Percentiles rank a stretch among this genome's conserved stretches.
Conservation (phyloP, 495 filamentous ascomycete species). For the Hyaloscypha finlandica region DNA sequence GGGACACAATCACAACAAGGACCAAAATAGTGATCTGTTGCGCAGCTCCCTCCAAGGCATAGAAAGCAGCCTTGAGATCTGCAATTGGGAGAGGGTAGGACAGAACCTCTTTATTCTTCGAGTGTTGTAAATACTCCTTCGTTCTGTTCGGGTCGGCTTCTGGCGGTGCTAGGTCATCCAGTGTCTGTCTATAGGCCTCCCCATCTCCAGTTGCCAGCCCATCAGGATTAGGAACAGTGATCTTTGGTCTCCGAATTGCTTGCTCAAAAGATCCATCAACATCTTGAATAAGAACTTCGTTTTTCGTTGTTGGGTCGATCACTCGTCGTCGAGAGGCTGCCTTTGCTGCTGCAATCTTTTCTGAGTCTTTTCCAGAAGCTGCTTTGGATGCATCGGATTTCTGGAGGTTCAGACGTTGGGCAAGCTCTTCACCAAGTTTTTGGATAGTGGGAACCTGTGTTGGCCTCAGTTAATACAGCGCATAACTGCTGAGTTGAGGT, state of each 20-base stretch:
- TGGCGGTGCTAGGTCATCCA: constrained; percentile 16
- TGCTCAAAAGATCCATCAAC: constrained; percentile 18
- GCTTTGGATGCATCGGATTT: constrained; percentile 18
- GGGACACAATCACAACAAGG: background rate
- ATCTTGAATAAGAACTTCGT: constrained; percentile 21
- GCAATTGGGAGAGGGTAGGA: constrained; percentile 16
- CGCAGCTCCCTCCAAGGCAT: constrained; percentile 10
- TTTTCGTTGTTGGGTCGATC: constrained; percentile 20
- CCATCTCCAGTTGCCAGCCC: constrained; percentile 6
- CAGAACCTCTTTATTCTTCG: constrained; percentile 11
- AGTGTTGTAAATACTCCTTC: constrained; percentile 15
- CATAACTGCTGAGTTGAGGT: background rate
- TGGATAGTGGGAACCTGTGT: constrained; percentile 19
- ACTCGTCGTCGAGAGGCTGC: constrained; percentile 17
- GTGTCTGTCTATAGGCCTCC: constrained; percentile 9
- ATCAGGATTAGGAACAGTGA: constrained; percentile 17
- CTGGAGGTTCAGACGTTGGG: constrained; percentile 15
- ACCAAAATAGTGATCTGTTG: constrained; percentile 3
- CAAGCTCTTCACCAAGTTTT: constrained; percentile 21
- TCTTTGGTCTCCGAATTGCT: constrained; percentile 18
- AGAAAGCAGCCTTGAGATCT: constrained; percentile 14
- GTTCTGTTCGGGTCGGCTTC: constrained; percentile 16
- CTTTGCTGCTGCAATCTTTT: constrained; percentile 15
- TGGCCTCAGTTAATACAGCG: background rate
- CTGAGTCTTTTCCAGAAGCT: constrained; percentile 12